A percentile compares a stretch with the other conserved stretches of the same genome.
phyloP scores from a whole-genome alignment of 2,329 filamentous ascomycete genomes.

The Calcarisporium arbuscula region DNA sequence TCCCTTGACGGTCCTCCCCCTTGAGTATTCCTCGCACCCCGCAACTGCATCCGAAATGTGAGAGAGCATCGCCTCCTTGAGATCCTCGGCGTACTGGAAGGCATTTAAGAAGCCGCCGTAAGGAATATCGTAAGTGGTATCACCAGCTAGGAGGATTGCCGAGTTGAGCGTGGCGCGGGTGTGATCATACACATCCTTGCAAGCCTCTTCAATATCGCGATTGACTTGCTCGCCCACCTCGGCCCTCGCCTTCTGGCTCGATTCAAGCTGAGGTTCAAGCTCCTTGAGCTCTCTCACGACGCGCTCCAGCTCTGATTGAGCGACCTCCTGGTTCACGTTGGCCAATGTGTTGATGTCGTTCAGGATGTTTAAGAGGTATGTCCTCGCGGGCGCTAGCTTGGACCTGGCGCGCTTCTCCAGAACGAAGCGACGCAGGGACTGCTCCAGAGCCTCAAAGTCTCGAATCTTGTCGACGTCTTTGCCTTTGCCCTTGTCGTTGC shows the following conservation, averaged over 20 bases:
- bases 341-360: constrained; percentile 81
- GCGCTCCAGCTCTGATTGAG: constrained; percentile 75
- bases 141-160: constrained; percentile 72
- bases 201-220: constrained; percentile 74
- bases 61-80: constrained; percentile 87
- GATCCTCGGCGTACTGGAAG: constrained; percentile 88
- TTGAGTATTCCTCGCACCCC: constrained; percentile 79
- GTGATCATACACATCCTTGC: constrained; percentile 77
- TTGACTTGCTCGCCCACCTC: constrained; percentile 80
- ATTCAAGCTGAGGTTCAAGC: constrained; percentile 78
- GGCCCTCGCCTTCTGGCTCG: constrained; percentile 70
- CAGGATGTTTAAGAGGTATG: constrained; percentile 88
- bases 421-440: constrained; percentile 85
- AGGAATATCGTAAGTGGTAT: constrained; percentile 64
- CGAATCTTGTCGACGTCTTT: constrained; percentile 83
- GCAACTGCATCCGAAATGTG: constrained; percentile 75
- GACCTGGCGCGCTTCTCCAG: constrained; percentile 92
- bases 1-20: constrained; percentile 67
- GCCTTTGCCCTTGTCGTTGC: constrained; percentile 67
- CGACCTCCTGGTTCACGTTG: constrained; percentile 80
- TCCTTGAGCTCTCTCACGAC: constrained; percentile 74
- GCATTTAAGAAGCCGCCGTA: constrained; percentile 82
- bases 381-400: constrained; percentile 91
- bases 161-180: constrained; percentile 68
- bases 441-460: constrained; percentile 86